Percentiles rank a stretch among this genome's conserved stretches.
Conservation (phyloP, 164 flowering plant species). For the Hamamelis virginiana region DNA sequence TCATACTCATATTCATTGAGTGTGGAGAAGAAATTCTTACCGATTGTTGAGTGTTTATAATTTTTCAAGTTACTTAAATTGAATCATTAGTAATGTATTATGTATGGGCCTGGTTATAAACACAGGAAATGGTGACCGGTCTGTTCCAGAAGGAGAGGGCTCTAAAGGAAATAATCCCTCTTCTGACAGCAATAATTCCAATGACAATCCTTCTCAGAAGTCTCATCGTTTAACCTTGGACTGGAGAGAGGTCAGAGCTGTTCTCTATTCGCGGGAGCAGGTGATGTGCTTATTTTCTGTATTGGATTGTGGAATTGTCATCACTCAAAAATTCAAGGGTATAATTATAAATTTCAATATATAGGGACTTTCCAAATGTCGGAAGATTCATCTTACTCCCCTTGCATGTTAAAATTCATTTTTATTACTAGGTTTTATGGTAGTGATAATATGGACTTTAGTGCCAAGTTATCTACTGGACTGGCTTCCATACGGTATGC, state of each 20-base stretch:
- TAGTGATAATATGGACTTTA: background rate
- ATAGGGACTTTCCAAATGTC: background rate
- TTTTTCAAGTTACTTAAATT: no score
- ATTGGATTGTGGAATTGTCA: background rate
- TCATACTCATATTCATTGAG: background rate
- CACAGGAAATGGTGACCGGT: conserved; percentile 52
- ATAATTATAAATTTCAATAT: background rate
- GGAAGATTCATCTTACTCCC: background rate
- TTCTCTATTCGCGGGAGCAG: conserved; percentile 58
- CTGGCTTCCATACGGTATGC: background rate
- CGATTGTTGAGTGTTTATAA: no score
- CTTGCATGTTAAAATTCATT: background rate
- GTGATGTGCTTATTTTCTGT: conserved; percentile 34
- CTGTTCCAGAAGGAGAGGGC: conserved; percentile 54
- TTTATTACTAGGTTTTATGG: background rate
- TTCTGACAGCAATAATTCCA: conserved; percentile 41
- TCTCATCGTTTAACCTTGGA: conserved; percentile 43
- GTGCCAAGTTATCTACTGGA: background rate
- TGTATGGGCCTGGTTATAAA: background rate
- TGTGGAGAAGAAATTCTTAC: background rate
- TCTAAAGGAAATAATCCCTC: conserved; percentile 37
- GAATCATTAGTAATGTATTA: no score
- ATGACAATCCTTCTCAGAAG: conserved; percentile 41
- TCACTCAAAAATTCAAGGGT: background rate
- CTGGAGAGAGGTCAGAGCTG: conserved; percentile 90